Percentiles rank a stretch among this genome's conserved stretches.
Evolutionary conservation across 2,329 filamentous ascomycete genomes (phyloP).

Genomic region (Pyricularia pennisetigena): DNA sequence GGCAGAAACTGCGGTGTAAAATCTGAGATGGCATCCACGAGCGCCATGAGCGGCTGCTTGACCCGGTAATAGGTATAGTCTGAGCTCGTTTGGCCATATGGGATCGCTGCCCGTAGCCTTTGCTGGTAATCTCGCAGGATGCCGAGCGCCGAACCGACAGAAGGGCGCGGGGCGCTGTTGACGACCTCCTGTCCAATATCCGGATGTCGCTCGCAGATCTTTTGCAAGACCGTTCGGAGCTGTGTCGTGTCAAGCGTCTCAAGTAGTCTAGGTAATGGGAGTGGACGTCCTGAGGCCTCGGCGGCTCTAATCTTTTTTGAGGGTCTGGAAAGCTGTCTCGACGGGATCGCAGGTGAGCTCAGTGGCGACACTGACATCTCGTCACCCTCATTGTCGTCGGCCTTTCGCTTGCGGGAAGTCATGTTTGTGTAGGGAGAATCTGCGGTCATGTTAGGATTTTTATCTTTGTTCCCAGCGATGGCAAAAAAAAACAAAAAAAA

Average conservation of each 20-base stretch:
- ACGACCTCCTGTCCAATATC: constrained; percentile 79
- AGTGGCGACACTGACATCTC: constrained; percentile 88
- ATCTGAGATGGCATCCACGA: constrained; percentile 84
- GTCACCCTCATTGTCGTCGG: constrained; percentile 62
- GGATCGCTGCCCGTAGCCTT: constrained; percentile 66
- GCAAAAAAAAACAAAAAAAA: background rate
- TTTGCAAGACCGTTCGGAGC: constrained; percentile 76
- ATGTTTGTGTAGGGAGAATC: constrained; percentile 44
- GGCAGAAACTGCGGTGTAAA: constrained; percentile 95
- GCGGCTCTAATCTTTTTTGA: constrained; percentile 54
- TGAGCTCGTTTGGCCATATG: constrained; percentile 73
- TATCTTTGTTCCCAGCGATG: background rate
- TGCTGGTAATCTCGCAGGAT: constrained; percentile 77
- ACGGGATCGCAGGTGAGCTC: constrained; percentile 66
- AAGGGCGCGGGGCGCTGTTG: constrained; percentile 75
- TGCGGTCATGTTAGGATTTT: constrained; percentile 11
- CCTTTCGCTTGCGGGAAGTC: constrained; percentile 72
- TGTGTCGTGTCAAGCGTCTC: constrained; percentile 85
- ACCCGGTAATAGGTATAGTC: constrained; percentile 96
- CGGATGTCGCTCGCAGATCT: constrained; percentile 83
- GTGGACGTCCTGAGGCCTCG: constrained; percentile 53
- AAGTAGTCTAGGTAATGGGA: constrained; percentile 61
- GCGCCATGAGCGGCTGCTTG: constrained; percentile 64
- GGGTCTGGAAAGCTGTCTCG: constrained; percentile 56
- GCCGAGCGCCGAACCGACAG: constrained; percentile 67